Base-by-base conservation (phyloP, 2,329 filamentous ascomycete species). In the Setomelanomma holmii region DNA sequence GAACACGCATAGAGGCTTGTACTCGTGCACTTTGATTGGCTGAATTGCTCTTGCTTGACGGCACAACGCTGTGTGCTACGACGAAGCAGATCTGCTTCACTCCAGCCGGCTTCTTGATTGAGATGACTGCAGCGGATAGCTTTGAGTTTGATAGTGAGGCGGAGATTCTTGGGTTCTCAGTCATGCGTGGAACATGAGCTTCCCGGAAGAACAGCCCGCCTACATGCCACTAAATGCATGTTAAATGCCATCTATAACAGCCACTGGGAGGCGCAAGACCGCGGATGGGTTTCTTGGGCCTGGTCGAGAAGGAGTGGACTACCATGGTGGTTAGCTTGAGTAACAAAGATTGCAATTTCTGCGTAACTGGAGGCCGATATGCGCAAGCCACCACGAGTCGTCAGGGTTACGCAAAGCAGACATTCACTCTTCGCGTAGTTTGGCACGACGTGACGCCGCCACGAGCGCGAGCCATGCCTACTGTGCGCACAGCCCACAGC, bases 21-120 rank as follows among this genome's bases (percentile, higher is more conserved):
- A 4, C 38, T 50, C 35, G 14, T 27, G 46, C 5, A 11, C 33
- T 35, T 41, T 61, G 55, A 65, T 65, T 61, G 60, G 62, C 51
- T 33, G 45, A 30, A 35, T 33, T 20, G 38, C 22, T 16, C 20
- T 50, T 45, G 3, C 36, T 41, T 14, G 24, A 48, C 38, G 42
- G 35, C 45, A 41, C 19, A 14, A 27, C 33, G 24, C 48, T 44
- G 51, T 54, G 45, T n/a, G n/a, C n/a, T n/a, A n/a, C n/a, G n/a
- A n/a, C n/a, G n/a, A n/a, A n/a, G n/a, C n/a, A n/a, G n/a, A n/a
- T n/a, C n/a, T n/a, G n/a, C n/a, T n/a, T n/a, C n/a, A n/a, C n/a
- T n/a, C n/a, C n/a, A n/a, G n/a, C n/a, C n/a, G n/a, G n/a, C n/a
- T n/a, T n/a, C n/a, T n/a, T n/a, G n/a, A n/a, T n/a, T n/a, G n/a